These are phyloP conservation scores for Acanthamoeba quina DNA, from an alignment of 208 protist species.

Conservation along the genomic window DNA sequence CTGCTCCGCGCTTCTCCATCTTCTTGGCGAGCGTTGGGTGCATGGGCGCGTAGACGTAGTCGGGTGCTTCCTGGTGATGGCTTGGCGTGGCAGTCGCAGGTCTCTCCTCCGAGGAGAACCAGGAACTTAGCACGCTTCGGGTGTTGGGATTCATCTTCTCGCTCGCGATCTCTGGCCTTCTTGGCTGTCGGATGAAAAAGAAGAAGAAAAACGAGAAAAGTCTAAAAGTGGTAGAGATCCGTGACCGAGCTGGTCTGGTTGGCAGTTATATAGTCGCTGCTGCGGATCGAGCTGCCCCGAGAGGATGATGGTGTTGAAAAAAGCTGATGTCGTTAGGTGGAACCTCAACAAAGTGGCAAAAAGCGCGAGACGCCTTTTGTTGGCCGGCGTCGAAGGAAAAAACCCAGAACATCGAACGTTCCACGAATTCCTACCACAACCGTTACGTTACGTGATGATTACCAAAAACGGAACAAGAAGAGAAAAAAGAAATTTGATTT, in stretches of 20 bases:
- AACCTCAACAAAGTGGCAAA: slow-evolving; percentile 11
- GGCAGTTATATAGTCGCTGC: not conserved
- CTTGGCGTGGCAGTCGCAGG: not conserved
- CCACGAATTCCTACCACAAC: not conserved
- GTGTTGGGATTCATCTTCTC: slow-evolving; percentile 53
- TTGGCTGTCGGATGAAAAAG: not conserved
- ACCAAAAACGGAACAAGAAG: too few relatives aligned
- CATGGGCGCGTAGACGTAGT: slow-evolving; percentile 45
- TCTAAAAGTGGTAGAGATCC: not conserved
- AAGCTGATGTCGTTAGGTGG: slow-evolving; percentile 15
- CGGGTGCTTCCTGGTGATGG: slow-evolving; percentile 4
- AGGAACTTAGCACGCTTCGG: slow-evolving; percentile 37
- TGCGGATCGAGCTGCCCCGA: not conserved
- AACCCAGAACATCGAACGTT: not conserved
- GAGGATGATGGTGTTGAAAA: not conserved
- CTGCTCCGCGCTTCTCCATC: slow-evolving; percentile 39
- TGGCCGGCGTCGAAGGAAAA: not conserved
- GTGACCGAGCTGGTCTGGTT: not conserved
- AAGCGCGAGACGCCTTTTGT: not conserved
- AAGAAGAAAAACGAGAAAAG: not conserved
- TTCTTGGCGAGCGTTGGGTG: slow-evolving; percentile 8
- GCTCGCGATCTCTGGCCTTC: not conserved
- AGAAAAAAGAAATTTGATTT: not conserved
- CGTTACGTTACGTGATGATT: not conserved
- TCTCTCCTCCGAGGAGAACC: slow-evolving; percentile 24